Conservation (phyloP, 371 early-diverging fungal genomes). For the Mortierella sp. region DNA sequence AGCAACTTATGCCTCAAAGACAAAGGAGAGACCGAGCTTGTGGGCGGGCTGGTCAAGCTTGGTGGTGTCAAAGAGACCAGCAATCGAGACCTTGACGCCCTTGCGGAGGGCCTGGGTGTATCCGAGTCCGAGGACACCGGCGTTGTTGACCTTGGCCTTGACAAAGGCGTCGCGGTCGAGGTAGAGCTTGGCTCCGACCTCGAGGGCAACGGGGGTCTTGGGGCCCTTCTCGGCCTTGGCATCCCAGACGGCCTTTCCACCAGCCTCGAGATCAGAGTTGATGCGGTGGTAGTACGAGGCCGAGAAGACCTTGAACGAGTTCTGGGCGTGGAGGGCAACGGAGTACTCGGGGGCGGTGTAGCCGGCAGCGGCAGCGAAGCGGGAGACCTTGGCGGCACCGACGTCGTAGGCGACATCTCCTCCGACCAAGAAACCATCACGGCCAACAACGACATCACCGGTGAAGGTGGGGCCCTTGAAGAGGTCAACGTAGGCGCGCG, state of each 20-base stretch:
- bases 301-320: conserved; percentile 78
- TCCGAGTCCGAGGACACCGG: conserved; percentile 92
- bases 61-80: conserved; percentile 93
- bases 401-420: conserved; percentile 95
- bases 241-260: conserved; percentile 94
- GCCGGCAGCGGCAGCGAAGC: conserved; percentile 90
- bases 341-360: conserved; percentile 91
- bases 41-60: conserved; percentile 94
- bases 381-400: conserved; percentile 84
- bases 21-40: conserved; percentile 93
- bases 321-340: conserved; percentile 85
- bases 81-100: conserved; percentile 95
- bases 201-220: conserved; percentile 81
- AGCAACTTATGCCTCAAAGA: conserved; percentile 83
- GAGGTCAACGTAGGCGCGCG: conserved; percentile 80
- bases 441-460: conserved; percentile 82
- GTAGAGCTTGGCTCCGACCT: conserved; percentile 95
- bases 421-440: conserved; percentile 91
- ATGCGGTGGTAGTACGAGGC: conserved; percentile 98
- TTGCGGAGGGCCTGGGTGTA: conserved; percentile 95
- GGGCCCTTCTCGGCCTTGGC: conserved; percentile 64
- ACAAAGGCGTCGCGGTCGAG: conserved; percentile 91
- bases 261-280: conserved; percentile 90
- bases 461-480: conserved; percentile 86
- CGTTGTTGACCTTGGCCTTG: conserved; percentile 97